Conservation (phyloP, 768 basidiomycete genomes). For the Podaxis carcinomalis region DNA sequence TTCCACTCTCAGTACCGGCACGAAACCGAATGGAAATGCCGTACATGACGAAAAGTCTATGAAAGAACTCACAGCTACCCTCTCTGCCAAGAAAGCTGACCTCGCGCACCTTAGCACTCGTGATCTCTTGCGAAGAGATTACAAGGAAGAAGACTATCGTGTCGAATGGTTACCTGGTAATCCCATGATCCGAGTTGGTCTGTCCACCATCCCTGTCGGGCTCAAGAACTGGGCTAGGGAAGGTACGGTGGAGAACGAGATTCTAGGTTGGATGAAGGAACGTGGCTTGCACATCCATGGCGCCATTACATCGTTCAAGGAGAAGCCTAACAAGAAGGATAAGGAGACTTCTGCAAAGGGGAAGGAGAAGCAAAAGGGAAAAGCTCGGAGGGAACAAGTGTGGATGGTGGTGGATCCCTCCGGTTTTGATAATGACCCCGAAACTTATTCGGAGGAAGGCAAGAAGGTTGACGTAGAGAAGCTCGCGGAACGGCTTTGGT, state of each 20-base stretch:
- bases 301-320: conserved; percentile 69
- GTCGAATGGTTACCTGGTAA: conserved; percentile 36
- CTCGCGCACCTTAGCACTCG: conserved; percentile 62
- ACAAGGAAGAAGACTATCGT: conserved; percentile 75
- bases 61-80: conserved; percentile 40
- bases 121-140: conserved; percentile 91
- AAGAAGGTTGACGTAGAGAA: conserved; percentile 27
- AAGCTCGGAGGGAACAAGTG: conserved; percentile 16
- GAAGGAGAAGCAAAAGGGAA: conserved; percentile 27
- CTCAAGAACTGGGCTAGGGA: conserved; percentile 52
- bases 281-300: conserved; percentile 67
- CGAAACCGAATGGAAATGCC: conserved; percentile 16
- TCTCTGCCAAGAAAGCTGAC: conserved; percentile 58
- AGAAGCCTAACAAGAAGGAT: conserved; percentile 29
- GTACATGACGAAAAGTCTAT: conserved; percentile 39
- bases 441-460: conserved; percentile 7
- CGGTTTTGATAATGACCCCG: neutral
- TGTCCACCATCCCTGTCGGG: conserved; percentile 77
- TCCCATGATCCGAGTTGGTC: conserved; percentile 56
- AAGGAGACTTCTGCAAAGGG: conserved; percentile 21
- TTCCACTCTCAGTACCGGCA: neutral
- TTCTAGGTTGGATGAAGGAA: conserved; percentile 59
- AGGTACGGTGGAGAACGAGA: conserved; percentile 36
- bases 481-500: conserved; percentile 47
- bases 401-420: conserved; percentile 48